Evolutionary conservation across 176 grass and related monocot species (phyloP).

Genomic region (Oryza glaberrima): DNA sequence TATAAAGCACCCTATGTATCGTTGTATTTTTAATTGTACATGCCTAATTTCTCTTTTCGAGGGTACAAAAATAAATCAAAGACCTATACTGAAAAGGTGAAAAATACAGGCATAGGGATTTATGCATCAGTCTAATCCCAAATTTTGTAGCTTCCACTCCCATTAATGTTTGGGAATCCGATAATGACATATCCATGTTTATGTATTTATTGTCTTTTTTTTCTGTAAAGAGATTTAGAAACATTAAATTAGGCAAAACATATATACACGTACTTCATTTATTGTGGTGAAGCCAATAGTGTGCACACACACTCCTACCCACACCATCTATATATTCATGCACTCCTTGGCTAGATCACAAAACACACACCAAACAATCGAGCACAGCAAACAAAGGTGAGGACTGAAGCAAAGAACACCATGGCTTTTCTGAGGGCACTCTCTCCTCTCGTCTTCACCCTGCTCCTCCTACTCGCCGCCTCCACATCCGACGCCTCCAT

Average conservation of each 20-base stretch:
- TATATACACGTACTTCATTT: neutral
- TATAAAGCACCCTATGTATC: neutral
- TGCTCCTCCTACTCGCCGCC: neutral
- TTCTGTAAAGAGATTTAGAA: neutral
- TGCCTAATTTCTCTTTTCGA: neutral
- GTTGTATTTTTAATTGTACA: neutral
- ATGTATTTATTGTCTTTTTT: neutral
- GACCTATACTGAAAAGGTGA: neutral
- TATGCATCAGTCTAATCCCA: neutral
- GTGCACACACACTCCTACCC: too few relatives aligned
- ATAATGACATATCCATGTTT: neutral
- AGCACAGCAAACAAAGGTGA: neutral
- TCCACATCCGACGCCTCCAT: conserved; percentile 24
- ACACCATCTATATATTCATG: neutral
- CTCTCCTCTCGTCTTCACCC: conserved; percentile 25
- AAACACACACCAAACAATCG: neutral
- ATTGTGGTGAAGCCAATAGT: neutral
- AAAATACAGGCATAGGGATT: neutral
- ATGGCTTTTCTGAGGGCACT: conserved; percentile 26
- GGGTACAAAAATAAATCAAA: neutral
- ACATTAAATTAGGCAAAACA: neutral
- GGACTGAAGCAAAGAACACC: neutral
- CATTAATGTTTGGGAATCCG: neutral
- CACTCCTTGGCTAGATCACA: neutral
- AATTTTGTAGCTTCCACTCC: neutral